Evolutionary conservation across 129 eudicot species (phyloP).

Genomic region (Gnaphalium uliginosum): DNA sequence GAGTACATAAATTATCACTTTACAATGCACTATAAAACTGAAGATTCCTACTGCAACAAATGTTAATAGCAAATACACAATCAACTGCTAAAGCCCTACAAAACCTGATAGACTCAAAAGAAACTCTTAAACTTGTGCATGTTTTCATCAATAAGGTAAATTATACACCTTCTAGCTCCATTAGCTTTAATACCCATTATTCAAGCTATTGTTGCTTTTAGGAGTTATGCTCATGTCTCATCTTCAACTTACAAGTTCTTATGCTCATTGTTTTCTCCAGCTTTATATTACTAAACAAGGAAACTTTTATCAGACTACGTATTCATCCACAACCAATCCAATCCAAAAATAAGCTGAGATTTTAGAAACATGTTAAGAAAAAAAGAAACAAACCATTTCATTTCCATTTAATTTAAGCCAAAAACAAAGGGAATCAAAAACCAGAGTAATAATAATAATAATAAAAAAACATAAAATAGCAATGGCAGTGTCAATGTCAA

Average conservation of each 20-base stretch:
- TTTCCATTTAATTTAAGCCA: background rate
- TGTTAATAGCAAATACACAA: too few species aligned
- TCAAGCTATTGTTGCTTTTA: too few species aligned
- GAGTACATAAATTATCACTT: background rate
- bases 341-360: background rate
- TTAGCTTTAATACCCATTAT: too few species aligned
- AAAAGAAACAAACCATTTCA: constrained; percentile 4
- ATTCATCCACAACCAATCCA: background rate
- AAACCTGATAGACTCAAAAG: background rate
- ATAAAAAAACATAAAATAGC: background rate
- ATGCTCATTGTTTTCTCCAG: background rate
- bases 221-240: too few species aligned
- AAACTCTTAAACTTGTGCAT: background rate
- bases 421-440: background rate
- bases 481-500: constrained; percentile 7
- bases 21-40: too few species aligned
- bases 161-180: too few species aligned
- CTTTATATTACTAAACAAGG: background rate
- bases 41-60: too few species aligned
- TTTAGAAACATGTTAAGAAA: background rate
- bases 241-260: too few species aligned
- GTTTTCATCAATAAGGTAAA: too few species aligned
- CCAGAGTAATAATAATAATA: background rate
- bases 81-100: too few species aligned
- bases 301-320: background rate